Evolutionary conservation across 83 land plant species (phyloP).

Genomic region (Isoetes engelmannii): DNA sequence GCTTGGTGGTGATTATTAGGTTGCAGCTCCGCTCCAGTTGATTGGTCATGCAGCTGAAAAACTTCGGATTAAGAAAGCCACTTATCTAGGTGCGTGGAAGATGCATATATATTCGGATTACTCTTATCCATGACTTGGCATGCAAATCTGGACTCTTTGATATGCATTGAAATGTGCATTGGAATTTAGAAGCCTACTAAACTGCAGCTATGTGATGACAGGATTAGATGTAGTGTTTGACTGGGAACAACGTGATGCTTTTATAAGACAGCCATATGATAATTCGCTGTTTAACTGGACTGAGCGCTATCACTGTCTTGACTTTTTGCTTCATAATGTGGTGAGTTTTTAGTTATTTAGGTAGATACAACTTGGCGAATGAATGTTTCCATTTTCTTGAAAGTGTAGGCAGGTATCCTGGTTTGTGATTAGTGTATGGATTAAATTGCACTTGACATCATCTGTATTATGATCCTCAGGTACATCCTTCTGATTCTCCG

Average conservation of each 20-base stretch:
- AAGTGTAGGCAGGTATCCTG: no score
- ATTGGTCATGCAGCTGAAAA: constrained; percentile 70
- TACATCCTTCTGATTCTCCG: constrained; percentile 28
- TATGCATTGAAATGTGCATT: not conserved
- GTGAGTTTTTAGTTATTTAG: constrained; percentile 23
- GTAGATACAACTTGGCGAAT: no score
- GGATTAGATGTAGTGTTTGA: constrained; percentile 80
- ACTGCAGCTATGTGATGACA: constrained; percentile 9
- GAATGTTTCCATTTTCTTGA: no score
- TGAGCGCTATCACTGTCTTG: constrained; percentile 59
- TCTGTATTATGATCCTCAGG: constrained; percentile 24
- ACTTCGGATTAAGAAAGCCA: constrained; percentile 61
- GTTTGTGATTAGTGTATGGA: no score
- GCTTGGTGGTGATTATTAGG: constrained; percentile 12
- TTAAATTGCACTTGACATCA: no score
- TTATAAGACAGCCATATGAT: constrained; percentile 59
- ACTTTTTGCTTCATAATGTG: constrained; percentile 50
- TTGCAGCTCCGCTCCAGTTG: constrained; percentile 58
- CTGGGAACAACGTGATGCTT: constrained; percentile 64
- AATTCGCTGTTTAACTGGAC: constrained; percentile 77
- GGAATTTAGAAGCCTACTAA: not conserved
- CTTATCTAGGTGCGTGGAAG: constrained; percentile 48
- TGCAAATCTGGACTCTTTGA: not conserved
- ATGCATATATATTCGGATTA: not conserved
- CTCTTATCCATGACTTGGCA: not conserved